Base-by-base conservation (phyloP, 2,329 filamentous ascomycete species). In the Aureobasidium sp. region DNA sequence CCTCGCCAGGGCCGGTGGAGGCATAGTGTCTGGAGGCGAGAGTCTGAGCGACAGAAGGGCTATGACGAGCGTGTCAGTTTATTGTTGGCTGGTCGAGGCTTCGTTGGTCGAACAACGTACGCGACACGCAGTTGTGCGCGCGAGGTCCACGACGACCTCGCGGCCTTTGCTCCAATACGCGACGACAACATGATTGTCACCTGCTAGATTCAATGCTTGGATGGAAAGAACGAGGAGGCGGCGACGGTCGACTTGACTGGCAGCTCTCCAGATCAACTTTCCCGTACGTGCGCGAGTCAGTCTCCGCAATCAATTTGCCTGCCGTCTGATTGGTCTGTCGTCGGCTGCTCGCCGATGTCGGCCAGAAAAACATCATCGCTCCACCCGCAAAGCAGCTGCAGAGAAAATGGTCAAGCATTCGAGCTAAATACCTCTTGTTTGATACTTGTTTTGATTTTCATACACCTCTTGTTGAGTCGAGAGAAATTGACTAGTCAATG, bases 111-210 rank as follows among this genome's bases (percentile, higher is more conserved):
- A 36, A 17, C 17, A 7, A 53, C 62, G 17, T 34, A 63, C 62
- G 62, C 56, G 17, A 49, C 22, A 15, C 56, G 56, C 62, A 51
- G 49, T 48, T 63, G 62, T 27, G 56, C 34, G 8, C 53, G 44
- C 52, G 61, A 57, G 34, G 36, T n/a, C 55, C 45, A 52, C 2
- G 56, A 51, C 5, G 62, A 48, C 55, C 62, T 51, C 29, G 49
- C 47, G 17, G 56, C 55, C 27, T 42, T 63, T 29, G 39, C n/a
- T 48, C 62, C 62, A 60, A 63, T 39, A 47, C 62, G 55, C 36
- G 62, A 63, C 39, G 62, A 63, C 62, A 63, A 63, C 62, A 63
- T 63, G 56, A 9, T 17, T 59, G 44, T 45, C 44, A 49, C 29
- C 44, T 47, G 47, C 53, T 51, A 6, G 20, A 20, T 27, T 58